These are phyloP conservation scores for Populus ilicifolia DNA, from an alignment of 345 rosid species.

Conservation along the genomic window DNA sequence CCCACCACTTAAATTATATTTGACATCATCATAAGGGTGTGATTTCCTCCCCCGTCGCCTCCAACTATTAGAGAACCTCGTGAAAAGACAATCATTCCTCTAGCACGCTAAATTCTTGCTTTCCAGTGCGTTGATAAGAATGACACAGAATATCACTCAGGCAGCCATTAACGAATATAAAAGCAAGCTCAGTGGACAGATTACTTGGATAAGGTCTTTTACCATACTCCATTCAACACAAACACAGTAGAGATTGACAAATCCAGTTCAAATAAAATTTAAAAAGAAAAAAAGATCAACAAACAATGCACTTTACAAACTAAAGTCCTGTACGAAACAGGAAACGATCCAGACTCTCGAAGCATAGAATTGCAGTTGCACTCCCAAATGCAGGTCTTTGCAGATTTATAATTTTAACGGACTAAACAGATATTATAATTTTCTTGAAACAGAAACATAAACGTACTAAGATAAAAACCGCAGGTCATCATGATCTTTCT, in stretches of 20 bases:
- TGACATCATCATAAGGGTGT: no score
- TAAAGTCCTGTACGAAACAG: slow-evolving; percentile 22
- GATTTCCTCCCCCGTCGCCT: no score
- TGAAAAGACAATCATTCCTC: neutral
- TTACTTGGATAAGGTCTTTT: slow-evolving; percentile 14
- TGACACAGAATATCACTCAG: neutral
- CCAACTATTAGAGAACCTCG: neutral
- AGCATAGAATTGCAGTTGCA: slow-evolving; percentile 7
- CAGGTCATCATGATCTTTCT: slow-evolving; percentile 25
- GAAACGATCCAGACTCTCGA: slow-evolving; percentile 21
- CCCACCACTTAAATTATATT: no score
- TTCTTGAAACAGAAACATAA: slow-evolving; percentile 5
- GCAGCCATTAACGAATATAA: neutral
- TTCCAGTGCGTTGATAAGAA: neutral
- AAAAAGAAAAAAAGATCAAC: slow-evolving; percentile 1
- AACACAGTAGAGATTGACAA: slow-evolving; percentile 5
- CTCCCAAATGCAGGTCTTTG: slow-evolving; percentile 24
- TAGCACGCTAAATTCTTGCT: neutral
- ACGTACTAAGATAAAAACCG: slow-evolving; percentile 12
- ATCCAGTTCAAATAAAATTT: no score
- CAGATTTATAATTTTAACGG: slow-evolving; percentile 18
- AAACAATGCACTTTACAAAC: slow-evolving; percentile 44
- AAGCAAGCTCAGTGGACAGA: slow-evolving; percentile 5
- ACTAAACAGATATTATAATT: slow-evolving; percentile 19
- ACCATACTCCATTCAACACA: slow-evolving; percentile 11